phyloP scores from a whole-genome alignment of 1,284 basidiomycete genomes.

The Cutaneotrichosporon sp. region DNA sequence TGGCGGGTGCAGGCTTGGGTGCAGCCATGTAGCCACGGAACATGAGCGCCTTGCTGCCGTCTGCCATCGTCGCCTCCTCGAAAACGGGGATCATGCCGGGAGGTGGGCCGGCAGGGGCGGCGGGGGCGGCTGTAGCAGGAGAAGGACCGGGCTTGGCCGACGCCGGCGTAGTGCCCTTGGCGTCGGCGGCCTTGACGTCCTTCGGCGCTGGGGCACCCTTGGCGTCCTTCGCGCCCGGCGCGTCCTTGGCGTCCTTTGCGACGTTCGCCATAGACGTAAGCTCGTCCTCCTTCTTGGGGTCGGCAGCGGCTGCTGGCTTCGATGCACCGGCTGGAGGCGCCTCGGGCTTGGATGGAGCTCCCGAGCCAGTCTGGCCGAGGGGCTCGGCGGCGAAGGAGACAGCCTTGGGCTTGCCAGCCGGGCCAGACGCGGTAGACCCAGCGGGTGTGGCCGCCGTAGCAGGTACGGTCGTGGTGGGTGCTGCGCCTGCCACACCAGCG shows the following conservation, averaged over 20 bases:
- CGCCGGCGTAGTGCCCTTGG: no score
- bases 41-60: background rate
- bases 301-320: background rate
- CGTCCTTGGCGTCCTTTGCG: background rate
- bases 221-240: background rate
- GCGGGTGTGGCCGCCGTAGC: no score
- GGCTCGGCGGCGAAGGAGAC: constrained; percentile 3
- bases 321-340: no score
- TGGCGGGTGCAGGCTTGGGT: no score
- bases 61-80: background rate
- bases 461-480: no score
- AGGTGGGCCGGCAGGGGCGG: background rate
- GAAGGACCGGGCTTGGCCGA: no score
- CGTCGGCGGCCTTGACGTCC: background rate
- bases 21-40: constrained; percentile 2
- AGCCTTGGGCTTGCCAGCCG: background rate
- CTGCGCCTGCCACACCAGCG: no score
- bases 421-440: background rate
- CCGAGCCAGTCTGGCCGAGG: background rate
- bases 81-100: background rate
- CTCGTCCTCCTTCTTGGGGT: constrained; percentile 1
- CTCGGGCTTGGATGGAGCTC: background rate
- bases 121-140: no score
- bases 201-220: no score
- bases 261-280: background rate